Evolutionary conservation across 78 protist species (phyloP), one percentile per base, ranked within the genome.

Genomic region (Capsaspora owczarzaki): DNA sequence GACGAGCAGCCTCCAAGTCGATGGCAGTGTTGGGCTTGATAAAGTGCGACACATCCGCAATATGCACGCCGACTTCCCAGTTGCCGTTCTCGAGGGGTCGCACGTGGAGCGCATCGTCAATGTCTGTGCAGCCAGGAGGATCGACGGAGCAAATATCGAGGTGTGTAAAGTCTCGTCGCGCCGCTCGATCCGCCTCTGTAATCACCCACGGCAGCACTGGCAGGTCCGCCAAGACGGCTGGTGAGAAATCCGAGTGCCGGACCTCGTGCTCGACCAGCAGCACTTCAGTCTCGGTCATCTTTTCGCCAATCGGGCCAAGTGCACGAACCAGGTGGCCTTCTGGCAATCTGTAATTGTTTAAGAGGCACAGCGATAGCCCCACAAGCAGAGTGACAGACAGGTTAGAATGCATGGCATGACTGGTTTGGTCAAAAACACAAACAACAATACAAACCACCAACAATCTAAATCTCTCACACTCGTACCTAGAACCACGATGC

Each of bases 51-150:
- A 96, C 98, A 42, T 96, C 98, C 0, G 98, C 98, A 85, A 96
- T 96, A 68, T 94, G 96, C 47, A 96, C 96, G 42, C 96, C 97
- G 20, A 86, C 61, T 61, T 85, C 86, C 33, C 8, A 20, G 69
- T 84, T 74, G 27, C 90, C 93, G 63, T 80, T 43, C 0, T 41
- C 31, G 31, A 90, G 66, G 6, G 8, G 47, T 0, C 74, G 85
- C 19, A 60, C 56, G 66, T 96, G 98, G 42, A 98, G 80, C 1
- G 98, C 97, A 53, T 98, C 99, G 76, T 98, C 99, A 60, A 98
- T 95, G 85, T 98, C 99, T 51, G 85, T 90, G 78, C 98, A 93
- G 5, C 98, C 98, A 1, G 74, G 43, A 14, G 74, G 49, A 47
- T 68, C 74, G 3, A 40, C 49, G 35, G 47, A 68, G 25, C 74